These are phyloP conservation scores for Teratosphaeria destructans DNA, from an alignment of 2,329 filamentous ascomycete genomes.

Conservation along the genomic window DNA sequence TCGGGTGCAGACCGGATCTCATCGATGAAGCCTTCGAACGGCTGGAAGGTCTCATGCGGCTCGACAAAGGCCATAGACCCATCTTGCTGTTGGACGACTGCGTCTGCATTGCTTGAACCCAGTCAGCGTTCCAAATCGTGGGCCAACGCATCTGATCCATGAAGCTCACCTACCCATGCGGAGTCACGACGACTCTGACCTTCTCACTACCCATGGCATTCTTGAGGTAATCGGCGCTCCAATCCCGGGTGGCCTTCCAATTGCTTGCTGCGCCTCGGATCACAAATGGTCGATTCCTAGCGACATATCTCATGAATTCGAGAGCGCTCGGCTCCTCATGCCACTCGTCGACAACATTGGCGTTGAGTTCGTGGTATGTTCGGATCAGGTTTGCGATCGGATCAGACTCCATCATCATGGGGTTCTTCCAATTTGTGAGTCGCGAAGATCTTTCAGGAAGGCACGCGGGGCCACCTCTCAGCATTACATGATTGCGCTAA, in stretches of 20 bases:
- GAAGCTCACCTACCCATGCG: slow-evolving; percentile 45
- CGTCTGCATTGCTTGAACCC: slow-evolving; percentile 44
- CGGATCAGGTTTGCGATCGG: slow-evolving; percentile 41
- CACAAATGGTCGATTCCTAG: slow-evolving; percentile 65
- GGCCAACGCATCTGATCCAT: not conserved
- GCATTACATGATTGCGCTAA: not conserved
- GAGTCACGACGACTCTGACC: slow-evolving; percentile 72
- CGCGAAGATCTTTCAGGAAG: not conserved
- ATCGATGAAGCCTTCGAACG: slow-evolving; percentile 52
- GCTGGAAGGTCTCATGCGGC: slow-evolving; percentile 56
- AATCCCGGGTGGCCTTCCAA: slow-evolving; percentile 54
- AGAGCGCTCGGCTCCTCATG: slow-evolving; percentile 58
- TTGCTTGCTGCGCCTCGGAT: slow-evolving; percentile 50
- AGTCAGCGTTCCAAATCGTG: not conserved
- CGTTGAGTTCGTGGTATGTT: slow-evolving; percentile 66
- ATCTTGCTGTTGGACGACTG: slow-evolving; percentile 54
- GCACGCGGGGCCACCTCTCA: not conserved
- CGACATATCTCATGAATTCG: slow-evolving; percentile 70
- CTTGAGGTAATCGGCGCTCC: slow-evolving; percentile 53
- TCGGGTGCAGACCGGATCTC: slow-evolving; percentile 38
- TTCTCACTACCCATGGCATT: slow-evolving; percentile 42
- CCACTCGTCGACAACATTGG: slow-evolving; percentile 49
- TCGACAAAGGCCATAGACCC: slow-evolving; percentile 49
- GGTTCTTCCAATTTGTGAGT: not conserved
- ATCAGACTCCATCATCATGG: not conserved